Conservation (phyloP, 2,329 filamentous ascomycete species). For the Mycosphaerella arachidis region DNA sequence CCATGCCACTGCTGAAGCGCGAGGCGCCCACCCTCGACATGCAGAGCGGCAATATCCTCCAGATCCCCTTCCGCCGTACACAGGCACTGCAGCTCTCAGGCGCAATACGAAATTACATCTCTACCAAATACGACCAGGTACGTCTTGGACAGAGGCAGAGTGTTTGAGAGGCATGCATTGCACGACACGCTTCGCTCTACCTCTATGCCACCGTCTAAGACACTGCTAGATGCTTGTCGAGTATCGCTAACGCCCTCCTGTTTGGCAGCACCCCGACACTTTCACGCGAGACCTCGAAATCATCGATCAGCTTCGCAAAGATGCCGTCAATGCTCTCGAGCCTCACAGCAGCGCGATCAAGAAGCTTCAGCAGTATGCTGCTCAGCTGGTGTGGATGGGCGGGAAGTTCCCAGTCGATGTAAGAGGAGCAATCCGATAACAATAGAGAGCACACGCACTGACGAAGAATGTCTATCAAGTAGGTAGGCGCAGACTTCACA, state of each 20-base stretch:
- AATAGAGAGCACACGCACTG: conserved; percentile 1
- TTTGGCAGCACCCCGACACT: conserved; percentile 78
- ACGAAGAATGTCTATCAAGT: conserved; percentile 10
- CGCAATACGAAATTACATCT: conserved; percentile 92
- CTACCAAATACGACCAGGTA: conserved; percentile 81
- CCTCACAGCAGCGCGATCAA: conserved; percentile 80
- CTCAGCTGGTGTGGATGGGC: conserved; percentile 85
- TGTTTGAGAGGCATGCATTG: no score
- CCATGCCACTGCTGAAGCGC: not conserved
- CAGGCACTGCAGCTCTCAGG: conserved; percentile 71
- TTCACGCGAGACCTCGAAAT: conserved; percentile 83
- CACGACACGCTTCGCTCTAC: no score
- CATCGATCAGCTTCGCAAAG: conserved; percentile 75
- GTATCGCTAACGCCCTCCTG: no score
- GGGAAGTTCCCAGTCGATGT: conserved; percentile 97
- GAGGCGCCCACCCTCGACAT: conserved; percentile 7
- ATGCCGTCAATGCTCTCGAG: conserved; percentile 85
- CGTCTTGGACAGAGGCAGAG: no score
- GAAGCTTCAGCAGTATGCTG: conserved; percentile 87
- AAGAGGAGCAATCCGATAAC: conserved; percentile 30
- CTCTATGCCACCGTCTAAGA: no score
- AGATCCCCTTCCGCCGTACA: conserved; percentile 83
- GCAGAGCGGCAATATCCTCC: conserved; percentile 56
- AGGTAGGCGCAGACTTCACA: conserved; percentile 91
- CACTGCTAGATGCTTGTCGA: no score